phyloP scores from a whole-genome alignment of 345 rosid genomes.

The Murraya paniculata region DNA sequence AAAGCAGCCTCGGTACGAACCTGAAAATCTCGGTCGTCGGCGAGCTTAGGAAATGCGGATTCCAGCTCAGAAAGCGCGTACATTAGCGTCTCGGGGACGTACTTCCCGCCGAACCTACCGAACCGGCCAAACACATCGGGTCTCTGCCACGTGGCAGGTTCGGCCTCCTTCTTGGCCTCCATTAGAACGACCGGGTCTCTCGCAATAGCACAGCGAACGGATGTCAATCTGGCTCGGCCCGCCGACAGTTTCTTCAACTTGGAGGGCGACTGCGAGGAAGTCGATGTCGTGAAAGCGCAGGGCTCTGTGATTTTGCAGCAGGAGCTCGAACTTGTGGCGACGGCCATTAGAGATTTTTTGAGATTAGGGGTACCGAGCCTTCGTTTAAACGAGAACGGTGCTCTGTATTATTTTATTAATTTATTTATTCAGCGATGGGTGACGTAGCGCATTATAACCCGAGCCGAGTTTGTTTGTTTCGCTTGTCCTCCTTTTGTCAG shows the following conservation, averaged over 20 bases:
- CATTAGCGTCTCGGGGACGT: conserved; percentile 93
- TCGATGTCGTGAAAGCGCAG: conserved; percentile 22
- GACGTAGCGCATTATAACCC: no score
- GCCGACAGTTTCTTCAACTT: conserved; percentile 23
- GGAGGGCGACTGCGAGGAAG: conserved; percentile 19
- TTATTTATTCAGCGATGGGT: background rate
- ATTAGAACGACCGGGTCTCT: conserved; percentile 37
- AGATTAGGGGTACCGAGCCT: background rate
- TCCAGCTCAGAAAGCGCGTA: conserved; percentile 82
- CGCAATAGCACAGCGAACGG: conserved; percentile 53
- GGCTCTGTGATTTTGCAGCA: conserved; percentile 16
- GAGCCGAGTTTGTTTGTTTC: no score
- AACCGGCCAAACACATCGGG: conserved; percentile 91
- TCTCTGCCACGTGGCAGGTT: conserved; percentile 42
- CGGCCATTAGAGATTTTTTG: background rate
- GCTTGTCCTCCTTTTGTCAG: no score
- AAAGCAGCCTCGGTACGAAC: conserved; percentile 19
- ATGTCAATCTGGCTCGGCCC: conserved; percentile 6
- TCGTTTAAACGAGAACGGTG: background rate
- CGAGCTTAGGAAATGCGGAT: conserved; percentile 59
- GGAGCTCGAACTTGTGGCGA: background rate
- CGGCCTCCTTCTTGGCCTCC: conserved; percentile 34
- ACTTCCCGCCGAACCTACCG: conserved; percentile 89
- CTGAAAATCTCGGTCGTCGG: conserved; percentile 69
- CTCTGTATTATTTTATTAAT: background rate